These are phyloP conservation scores for Dendrobium nobile DNA, from an alignment of 106 monocot genomes.

Conservation along the genomic window DNA sequence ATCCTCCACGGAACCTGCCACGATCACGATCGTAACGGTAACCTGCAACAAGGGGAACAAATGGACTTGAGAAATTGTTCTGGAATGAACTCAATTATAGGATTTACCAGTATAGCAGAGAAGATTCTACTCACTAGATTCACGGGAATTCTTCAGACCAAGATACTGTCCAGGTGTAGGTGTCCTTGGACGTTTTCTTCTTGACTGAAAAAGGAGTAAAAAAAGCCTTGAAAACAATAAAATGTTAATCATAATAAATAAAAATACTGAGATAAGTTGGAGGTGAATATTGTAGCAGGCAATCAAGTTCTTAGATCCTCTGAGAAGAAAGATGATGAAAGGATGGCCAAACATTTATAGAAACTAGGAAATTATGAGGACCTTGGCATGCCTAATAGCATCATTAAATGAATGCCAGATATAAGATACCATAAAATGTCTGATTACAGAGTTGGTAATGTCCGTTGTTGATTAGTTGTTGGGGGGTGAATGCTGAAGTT, in stretches of 20 bases:
- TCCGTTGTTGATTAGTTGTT: slow-evolving; percentile 88
- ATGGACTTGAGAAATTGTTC: neutral
- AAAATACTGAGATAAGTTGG: neutral
- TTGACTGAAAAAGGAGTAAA: slow-evolving; percentile 46
- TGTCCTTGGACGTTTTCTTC: slow-evolving; percentile 63
- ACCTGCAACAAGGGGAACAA: slow-evolving; percentile 8
- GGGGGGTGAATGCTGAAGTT: slow-evolving; percentile 67
- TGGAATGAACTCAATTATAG: neutral
- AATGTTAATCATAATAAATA: neutral
- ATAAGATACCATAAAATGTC: slow-evolving; percentile 59
- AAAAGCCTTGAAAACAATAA: slow-evolving; percentile 2
- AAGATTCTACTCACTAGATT: slow-evolving; percentile 30
- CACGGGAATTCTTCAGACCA: slow-evolving; percentile 61
- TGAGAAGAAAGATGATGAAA: neutral
- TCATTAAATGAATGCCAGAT: slow-evolving; percentile 31
- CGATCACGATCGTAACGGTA: slow-evolving; percentile 32
- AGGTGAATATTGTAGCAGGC: neutral
- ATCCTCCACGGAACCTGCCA: slow-evolving; percentile 37
- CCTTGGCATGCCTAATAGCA: slow-evolving; percentile 22
- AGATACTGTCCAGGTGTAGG: slow-evolving; percentile 93
- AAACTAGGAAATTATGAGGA: slow-evolving; percentile 15
- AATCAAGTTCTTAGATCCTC: neutral
- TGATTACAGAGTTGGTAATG: slow-evolving; percentile 53
- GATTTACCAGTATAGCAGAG: neutral
- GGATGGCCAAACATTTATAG: neutral